Evolutionary conservation across 345 rosid species (phyloP).

Genomic region (Bruguiera parviflora): DNA sequence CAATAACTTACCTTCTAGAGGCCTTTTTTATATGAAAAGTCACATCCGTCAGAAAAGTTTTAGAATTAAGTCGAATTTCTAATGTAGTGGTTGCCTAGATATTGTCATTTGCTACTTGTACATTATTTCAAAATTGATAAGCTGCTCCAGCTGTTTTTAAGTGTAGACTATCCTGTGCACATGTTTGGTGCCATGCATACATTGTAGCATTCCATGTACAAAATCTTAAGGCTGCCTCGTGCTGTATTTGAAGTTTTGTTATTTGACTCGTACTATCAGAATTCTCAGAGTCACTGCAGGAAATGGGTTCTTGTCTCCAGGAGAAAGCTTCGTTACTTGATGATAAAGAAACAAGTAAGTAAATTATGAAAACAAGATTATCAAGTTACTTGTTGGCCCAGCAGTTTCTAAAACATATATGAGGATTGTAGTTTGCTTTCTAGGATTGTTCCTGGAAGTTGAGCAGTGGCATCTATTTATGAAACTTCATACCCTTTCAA

Average conservation of each 20-base stretch:
- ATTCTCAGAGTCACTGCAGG: slow-evolving; percentile 90
- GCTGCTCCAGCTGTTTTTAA: background rate
- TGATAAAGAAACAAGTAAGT: slow-evolving; percentile 73
- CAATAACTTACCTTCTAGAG: no score
- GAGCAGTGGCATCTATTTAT: no score
- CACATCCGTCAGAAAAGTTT: no score
- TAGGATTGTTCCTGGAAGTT: background rate
- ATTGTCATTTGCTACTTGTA: background rate
- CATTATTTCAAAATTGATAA: background rate
- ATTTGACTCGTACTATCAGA: slow-evolving; percentile 42
- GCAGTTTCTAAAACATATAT: background rate
- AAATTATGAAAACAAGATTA: background rate
- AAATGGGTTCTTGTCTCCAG: slow-evolving; percentile 86
- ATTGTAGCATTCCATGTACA: background rate
- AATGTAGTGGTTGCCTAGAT: background rate
- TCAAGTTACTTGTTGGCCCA: background rate
- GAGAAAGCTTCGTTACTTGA: slow-evolving; percentile 67
- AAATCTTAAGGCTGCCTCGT: background rate
- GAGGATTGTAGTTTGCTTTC: background rate
- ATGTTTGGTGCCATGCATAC: background rate
- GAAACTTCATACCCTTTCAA: no score
- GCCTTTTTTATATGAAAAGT: no score
- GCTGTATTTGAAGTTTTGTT: background rate
- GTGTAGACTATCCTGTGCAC: background rate
- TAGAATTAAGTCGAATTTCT: no score